Percentiles rank a stretch among this genome's conserved stretches.
Conservation (phyloP, 2,329 filamentous ascomycete genomes). For the Emydomyces testavorans region DNA sequence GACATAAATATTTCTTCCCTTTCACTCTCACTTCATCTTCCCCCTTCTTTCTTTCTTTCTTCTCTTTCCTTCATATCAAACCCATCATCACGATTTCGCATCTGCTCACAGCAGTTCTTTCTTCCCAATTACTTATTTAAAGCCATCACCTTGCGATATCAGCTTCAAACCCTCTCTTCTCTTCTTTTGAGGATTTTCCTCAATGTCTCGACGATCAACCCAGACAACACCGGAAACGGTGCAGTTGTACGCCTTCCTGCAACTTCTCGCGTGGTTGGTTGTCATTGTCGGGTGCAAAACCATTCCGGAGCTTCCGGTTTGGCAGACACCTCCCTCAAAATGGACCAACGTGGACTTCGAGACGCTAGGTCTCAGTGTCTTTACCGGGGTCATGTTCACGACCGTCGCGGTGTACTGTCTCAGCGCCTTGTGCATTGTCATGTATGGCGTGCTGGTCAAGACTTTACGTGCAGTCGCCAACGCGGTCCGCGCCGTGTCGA, state of each 20-base stretch:
- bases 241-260: not conserved
- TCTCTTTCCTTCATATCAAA: not conserved
- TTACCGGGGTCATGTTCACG: conserved; percentile 7
- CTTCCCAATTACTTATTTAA: no score
- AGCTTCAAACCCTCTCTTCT: not conserved
- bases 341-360: conserved; percentile 9
- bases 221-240: not conserved
- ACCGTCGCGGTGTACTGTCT: not conserved
- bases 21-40: not conserved
- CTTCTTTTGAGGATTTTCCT: not conserved
- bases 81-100: not conserved
- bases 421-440: not conserved
- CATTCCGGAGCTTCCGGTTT: not conserved
- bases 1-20: conserved; percentile 10
- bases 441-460: not conserved
- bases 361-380: conserved; percentile 9
- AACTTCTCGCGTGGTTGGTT: not conserved
- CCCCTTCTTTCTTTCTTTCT: not conserved
- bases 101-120: not conserved
- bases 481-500: not conserved
- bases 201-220: not conserved
- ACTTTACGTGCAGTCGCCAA: not conserved
- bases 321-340: conserved; percentile 1
- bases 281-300: not conserved
- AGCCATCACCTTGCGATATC: not conserved